Evolutionary conservation across 306 rosid species (phyloP), one percentile per base, ranked within the genome.

Genomic region (Myrica gale): DNA sequence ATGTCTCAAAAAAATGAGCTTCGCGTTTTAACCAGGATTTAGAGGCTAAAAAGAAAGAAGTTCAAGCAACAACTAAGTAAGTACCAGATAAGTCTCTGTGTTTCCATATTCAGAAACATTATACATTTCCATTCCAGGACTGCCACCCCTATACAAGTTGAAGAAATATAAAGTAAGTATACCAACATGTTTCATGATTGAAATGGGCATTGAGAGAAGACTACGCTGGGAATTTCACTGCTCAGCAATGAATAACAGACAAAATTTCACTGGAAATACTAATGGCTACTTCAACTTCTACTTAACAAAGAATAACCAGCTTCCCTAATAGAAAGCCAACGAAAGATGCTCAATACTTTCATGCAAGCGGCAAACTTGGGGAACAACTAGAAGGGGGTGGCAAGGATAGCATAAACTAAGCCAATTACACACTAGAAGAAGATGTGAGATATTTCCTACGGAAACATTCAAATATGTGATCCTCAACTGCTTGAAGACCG

Each of bases 81-180:
- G 78, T 86, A 90, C 96, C 97, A 88, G 54, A 73, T 82, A 85
- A 71, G 84, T 71, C 71, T 83, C 96, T 16, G 83, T 71, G 80
- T 80, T 84, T 62, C 88, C 81, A 69, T 78, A 52, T 71, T 81
- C 88, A 41, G 88, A 75, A 84, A 77, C 86, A 88, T 71, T 81
- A 82, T 88, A 88, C 85, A 83, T 82, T 86, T 87, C 92, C 86
- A 88, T 83, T 82, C 82, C 84, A 87, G 68, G 74, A 84, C 90
- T 72, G 86, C 92, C 90, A 84, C 96, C 87, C 73, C 96, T 90
- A 84, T 55, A 79, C 37, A 68, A 83, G 70, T 48, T 60, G 72
- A 84, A 26, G 2, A 55, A 60, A 74, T 7, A 6, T 51, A 76
- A 52, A n/a, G 76, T 88, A 75, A 87, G 77, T 74, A 47, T 45